These are phyloP conservation scores for Luffa acutangula DNA, from an alignment of 306 rosid species.

Conservation along the genomic window DNA sequence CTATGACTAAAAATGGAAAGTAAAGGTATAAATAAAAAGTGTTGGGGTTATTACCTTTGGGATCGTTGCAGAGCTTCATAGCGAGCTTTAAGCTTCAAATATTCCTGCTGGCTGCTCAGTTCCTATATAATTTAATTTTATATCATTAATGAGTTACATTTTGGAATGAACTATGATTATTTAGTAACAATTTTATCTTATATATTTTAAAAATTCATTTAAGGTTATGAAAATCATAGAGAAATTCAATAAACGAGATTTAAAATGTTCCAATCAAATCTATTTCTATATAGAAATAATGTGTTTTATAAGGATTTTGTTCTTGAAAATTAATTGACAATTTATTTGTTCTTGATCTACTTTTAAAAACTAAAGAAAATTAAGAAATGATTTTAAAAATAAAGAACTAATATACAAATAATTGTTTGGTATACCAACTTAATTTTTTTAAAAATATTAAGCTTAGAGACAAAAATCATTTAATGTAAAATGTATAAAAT, in stretches of 20 bases:
- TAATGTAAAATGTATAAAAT: neutral
- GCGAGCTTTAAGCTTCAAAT: conserved; percentile 94
- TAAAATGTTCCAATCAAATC: neutral
- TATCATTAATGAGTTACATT: neutral
- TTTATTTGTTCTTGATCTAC: too few species aligned
- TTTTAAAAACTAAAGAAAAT: neutral
- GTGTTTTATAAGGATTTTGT: too few species aligned
- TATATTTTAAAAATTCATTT: neutral
- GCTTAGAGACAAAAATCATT: neutral
- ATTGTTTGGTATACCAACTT: neutral
- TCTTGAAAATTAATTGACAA: neutral
- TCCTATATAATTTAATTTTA: conserved; percentile 30
- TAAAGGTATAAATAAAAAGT: neutral
- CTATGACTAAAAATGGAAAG: neutral
- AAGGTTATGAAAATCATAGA: neutral
- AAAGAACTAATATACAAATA: neutral
- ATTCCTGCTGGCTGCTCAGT: conserved; percentile 94
- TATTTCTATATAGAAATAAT: too few species aligned
- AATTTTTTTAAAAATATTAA: neutral
- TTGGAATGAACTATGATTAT: neutral
- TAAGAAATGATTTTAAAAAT: too few species aligned
- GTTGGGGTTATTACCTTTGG: conserved; percentile 48
- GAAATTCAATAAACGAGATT: neutral
- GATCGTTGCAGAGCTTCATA: conserved; percentile 74
- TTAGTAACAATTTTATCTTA: neutral